phyloP scores from a whole-genome alignment of 2,329 filamentous ascomycete species.

The Mollisia scopiformis region DNA sequence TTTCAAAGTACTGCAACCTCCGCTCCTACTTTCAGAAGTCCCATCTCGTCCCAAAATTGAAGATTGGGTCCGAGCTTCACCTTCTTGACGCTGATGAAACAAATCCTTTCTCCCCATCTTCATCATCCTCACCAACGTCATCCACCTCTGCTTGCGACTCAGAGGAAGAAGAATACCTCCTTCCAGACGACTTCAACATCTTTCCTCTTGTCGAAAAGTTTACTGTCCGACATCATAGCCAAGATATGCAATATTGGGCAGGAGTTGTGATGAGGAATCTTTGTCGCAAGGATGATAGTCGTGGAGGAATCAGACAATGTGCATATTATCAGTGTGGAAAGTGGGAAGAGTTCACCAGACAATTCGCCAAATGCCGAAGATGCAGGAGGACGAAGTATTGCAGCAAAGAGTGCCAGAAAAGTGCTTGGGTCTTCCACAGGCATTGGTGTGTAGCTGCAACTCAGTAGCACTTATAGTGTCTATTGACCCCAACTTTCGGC shows the following conservation, averaged over 20 bases:
- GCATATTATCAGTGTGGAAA: conserved; percentile 98
- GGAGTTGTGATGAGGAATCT: conserved; percentile 98
- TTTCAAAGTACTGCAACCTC: conserved; percentile 97
- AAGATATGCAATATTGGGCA: conserved; percentile 99
- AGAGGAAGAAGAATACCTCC: conserved; percentile 77
- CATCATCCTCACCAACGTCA: conserved; percentile 35
- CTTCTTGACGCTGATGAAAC: conserved; percentile 73
- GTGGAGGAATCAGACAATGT: conserved; percentile 93
- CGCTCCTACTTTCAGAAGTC: conserved; percentile 94
- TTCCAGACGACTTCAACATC: conserved; percentile 96
- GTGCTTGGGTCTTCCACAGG: conserved; percentile 95
- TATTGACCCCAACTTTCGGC: not conserved
- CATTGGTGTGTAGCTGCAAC: conserved; percentile 90
- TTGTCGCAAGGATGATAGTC: conserved; percentile 94
- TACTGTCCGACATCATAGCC: conserved; percentile 90
- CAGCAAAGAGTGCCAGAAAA: conserved; percentile 99
- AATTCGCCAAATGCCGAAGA: conserved; percentile 96
- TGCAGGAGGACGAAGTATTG: conserved; percentile 98
- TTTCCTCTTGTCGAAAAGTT: conserved; percentile 99
- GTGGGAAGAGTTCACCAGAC: conserved; percentile 95
- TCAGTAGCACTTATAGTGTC: conserved; percentile 22
- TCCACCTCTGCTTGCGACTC: conserved; percentile 40
- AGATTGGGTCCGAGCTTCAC: conserved; percentile 84
- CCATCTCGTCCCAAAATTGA: conserved; percentile 88
- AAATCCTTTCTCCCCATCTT: conserved; percentile 35